Evolutionary conservation across 169 alveolate genomes (phyloP), one percentile per base, ranked within the genome.

Genomic region (Eimeria tenella): DNA sequence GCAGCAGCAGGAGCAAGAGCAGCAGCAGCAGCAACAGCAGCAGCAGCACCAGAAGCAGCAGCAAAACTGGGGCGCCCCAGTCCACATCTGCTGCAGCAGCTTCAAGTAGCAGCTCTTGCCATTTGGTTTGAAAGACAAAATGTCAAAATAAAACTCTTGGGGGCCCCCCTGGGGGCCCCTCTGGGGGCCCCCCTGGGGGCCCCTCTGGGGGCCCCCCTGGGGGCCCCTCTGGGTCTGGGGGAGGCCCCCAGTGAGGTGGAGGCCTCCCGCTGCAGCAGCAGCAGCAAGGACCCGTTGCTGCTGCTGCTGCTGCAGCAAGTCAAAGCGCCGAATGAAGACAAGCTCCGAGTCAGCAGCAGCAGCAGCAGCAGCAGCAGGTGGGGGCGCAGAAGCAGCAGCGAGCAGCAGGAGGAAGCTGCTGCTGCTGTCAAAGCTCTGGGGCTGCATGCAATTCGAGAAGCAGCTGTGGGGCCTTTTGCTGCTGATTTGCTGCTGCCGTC

Each of bases 31-130:
- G 13, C 63, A 50, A 6, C 86, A 50, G 86, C 86, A 77, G 86
- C 86, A 42, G 86, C 42, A 77, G 73, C 70, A 77, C 31, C 65
- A 77, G 60, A 58, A 77, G 86, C 86, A 77, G 86, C 31, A 52
- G 56, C 31, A 17, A 10, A 77, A 50, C 56, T 88, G 50, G 94
- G 94, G 17, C 42, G 0, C 23, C 88, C 79, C 13, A 71, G 79
- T 25, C 60, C 87, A 9, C 73, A 53, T 50, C 79, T 88, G 11
- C 60, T 42, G 65, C 86, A 83, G 68, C 94, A 88, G 94, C 55
- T 88, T 13, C 87, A 88, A 62, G 73, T 63, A 8, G 87, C 65
- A 19, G 94, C 94, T 23, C 21, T 88, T 10, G 94, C 94, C 4
- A 25, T 63, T 9, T 63, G 42, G 15, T 63, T 63, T 19, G 73